Conservation (phyloP, 1,139 yeast species). For the Pichia sp. region DNA sequence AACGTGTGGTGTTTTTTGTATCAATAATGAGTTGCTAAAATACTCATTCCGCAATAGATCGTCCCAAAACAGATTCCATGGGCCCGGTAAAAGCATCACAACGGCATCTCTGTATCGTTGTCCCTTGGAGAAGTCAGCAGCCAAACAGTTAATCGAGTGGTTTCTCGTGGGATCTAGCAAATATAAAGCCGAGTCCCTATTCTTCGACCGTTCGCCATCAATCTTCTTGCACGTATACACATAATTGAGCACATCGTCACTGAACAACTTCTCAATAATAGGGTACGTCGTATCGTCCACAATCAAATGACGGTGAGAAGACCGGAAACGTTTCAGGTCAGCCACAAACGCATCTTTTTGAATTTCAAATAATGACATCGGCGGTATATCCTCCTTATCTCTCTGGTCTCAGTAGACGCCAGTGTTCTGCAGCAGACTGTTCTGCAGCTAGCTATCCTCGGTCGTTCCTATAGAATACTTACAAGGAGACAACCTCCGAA, state of each 20-base stretch:
- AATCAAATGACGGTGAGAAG: constrained; percentile 38
- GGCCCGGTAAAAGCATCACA: constrained; percentile 53
- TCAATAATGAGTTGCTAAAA: constrained; percentile 18
- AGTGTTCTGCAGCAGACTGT: neutral
- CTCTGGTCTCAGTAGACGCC: neutral
- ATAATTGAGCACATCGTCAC: constrained; percentile 35
- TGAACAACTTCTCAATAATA: constrained; percentile 33
- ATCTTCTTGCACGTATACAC: constrained; percentile 51
- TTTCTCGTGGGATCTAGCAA: constrained; percentile 47
- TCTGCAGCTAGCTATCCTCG: neutral
- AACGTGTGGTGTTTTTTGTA: constrained; percentile 20
- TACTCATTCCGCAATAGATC: constrained; percentile 20
- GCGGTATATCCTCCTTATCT: neutral
- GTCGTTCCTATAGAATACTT: too few species aligned
- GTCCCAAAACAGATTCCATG: constrained; percentile 31
- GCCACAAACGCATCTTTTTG: constrained; percentile 25
- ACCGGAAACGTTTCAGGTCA: constrained; percentile 22
- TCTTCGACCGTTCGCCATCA: constrained; percentile 46
- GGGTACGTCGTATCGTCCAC: constrained; percentile 39
- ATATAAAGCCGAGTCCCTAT: constrained; percentile 53
- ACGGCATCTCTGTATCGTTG: constrained; percentile 55
- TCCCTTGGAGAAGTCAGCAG: constrained; percentile 55
- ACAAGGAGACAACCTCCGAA: too few species aligned
- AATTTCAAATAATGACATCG: constrained; percentile 25
- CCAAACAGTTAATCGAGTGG: constrained; percentile 53